Conservation (phyloP, 2,329 filamentous ascomycete species). For the Penicillium sp. region DNA sequence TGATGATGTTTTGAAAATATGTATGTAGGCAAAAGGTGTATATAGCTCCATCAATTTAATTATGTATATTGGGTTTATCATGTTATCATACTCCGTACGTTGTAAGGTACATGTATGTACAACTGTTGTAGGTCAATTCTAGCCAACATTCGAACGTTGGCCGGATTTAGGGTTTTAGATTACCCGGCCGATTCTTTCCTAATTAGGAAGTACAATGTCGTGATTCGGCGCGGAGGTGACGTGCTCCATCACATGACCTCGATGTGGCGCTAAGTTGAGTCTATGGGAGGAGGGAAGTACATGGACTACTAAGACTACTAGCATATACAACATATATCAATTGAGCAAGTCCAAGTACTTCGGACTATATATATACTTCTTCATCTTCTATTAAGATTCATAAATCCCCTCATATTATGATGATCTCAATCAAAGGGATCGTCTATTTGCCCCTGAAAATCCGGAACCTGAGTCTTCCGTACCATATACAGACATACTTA, state of each 20-base stretch:
- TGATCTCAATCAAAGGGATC: not conserved
- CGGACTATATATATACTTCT: not conserved
- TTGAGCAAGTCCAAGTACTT: not conserved
- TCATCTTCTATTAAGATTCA: not conserved
- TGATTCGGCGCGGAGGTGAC: conserved; percentile 19
- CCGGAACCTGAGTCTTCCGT: not conserved
- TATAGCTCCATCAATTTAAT: not conserved
- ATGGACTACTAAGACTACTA: too few relatives aligned
- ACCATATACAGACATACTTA: not conserved
- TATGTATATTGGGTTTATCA: not conserved
- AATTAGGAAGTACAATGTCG: conserved; percentile 13
- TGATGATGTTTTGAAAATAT: not conserved
- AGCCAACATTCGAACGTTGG: not conserved
- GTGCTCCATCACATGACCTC: conserved; percentile 18
- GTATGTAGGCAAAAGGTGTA: not conserved
- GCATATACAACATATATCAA: too few relatives aligned
- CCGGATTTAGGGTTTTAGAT: conserved; percentile 1
- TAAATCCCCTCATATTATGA: not conserved
- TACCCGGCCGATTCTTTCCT: conserved; percentile 4
- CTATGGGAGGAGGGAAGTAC: not conserved
- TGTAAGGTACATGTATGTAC: too few relatives aligned
- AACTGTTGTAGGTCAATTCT: too few relatives aligned
- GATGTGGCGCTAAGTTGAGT: not conserved
- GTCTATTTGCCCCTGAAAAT: conserved; percentile 19
- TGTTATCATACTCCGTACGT: not conserved